Evolutionary conservation across 2,329 filamentous ascomycete species (phyloP).

Genomic region (Nothophoma quercina): DNA sequence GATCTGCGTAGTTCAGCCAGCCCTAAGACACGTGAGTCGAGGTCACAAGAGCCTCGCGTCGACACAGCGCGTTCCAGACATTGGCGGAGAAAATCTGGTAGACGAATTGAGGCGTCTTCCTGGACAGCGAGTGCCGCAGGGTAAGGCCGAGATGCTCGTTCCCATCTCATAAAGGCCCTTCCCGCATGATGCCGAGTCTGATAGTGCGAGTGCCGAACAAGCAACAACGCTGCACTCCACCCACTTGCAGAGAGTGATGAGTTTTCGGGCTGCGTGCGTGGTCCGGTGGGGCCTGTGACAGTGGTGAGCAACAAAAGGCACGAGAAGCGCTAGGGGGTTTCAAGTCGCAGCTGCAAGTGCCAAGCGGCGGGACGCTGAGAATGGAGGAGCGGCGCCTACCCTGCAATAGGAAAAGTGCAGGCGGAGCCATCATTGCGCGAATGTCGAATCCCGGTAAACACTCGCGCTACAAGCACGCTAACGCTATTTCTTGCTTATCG

Average conservation of each 20-base stretch:
- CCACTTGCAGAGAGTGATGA: not conserved
- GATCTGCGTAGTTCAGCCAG: conserved; percentile 9
- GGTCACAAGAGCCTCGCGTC: conserved; percentile 1
- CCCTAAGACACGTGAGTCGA: not conserved
- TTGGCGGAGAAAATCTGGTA: conserved; percentile 7
- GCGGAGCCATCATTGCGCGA: not conserved
- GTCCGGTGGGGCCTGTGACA: conserved; percentile 2
- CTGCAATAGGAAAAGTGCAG: conserved; percentile 2
- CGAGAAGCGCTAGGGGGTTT: conserved; percentile 8
- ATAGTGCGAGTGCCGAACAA: not conserved
- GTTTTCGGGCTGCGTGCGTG: conserved; percentile 4
- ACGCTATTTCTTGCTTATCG: conserved; percentile 6
- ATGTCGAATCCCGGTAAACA: not conserved
- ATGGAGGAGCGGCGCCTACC: conserved; percentile 5
- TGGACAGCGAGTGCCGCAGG: not conserved
- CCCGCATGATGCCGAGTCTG: conserved; percentile 6
- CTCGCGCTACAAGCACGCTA: conserved; percentile 1
- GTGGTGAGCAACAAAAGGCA: conserved; percentile 4
- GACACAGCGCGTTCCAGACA: not conserved
- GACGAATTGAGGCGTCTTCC: conserved; percentile 6
- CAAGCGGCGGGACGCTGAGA: conserved; percentile 6
- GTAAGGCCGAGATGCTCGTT: conserved; percentile 4
- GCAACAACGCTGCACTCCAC: conserved; percentile 9
- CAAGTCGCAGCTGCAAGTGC: conserved; percentile 5
- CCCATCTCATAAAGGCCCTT: not conserved